phyloP scores from a whole-genome alignment of 768 basidiomycete species.

The Macrocybe gigantea region DNA sequence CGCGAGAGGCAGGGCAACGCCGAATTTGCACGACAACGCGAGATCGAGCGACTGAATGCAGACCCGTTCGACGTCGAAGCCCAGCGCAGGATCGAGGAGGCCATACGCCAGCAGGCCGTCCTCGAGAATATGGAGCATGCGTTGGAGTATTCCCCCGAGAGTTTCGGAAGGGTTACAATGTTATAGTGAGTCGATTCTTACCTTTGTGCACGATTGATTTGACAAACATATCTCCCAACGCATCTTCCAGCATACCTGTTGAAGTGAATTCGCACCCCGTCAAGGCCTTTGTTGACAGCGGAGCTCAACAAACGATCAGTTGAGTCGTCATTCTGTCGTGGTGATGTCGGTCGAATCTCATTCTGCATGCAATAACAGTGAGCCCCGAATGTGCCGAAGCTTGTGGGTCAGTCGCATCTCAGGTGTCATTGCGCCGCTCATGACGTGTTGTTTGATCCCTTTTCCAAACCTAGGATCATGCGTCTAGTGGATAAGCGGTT shows the following conservation, averaged over 20 bases:
- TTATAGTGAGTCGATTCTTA: constrained; percentile 65
- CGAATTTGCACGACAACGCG: constrained; percentile 53
- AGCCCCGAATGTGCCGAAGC: constrained; percentile 88
- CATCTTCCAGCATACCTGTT: constrained; percentile 62
- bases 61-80: constrained; percentile 92
- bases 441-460: no score
- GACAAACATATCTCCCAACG: not conserved
- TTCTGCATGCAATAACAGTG: constrained; percentile 41
- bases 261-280: constrained; percentile 90
- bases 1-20: constrained; percentile 46
- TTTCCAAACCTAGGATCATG: constrained; percentile 61
- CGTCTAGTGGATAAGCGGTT: constrained; percentile 85
- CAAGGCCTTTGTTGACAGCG: constrained; percentile 97
- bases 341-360: constrained; percentile 1
- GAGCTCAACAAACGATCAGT: constrained; percentile 97
- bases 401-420: constrained; percentile 60
- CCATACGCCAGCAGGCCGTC: constrained; percentile 84
- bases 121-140: constrained; percentile 93
- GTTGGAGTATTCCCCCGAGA: constrained; percentile 88
- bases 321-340: constrained; percentile 18
- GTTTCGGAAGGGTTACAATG: constrained; percentile 94
- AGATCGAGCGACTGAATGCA: constrained; percentile 67
- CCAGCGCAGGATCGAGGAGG: constrained; percentile 89
- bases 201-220: not conserved
- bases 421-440: not conserved